Conservation (phyloP, 2,329 filamentous ascomycete genomes). For the Fusarium circinatum region DNA sequence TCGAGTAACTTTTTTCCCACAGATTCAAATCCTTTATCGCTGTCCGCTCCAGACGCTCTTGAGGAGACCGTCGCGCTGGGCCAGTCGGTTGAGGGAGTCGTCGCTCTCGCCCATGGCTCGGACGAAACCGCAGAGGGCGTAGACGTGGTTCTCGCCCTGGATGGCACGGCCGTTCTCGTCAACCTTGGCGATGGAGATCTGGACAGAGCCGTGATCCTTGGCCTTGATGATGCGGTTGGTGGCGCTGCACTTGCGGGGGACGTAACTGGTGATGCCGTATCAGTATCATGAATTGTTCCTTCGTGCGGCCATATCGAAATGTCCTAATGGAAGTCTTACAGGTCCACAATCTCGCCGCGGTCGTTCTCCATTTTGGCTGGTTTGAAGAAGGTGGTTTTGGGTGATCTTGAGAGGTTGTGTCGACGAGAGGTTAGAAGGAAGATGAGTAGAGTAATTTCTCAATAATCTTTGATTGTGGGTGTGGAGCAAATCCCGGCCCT, state of each 20-base stretch:
- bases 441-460: slow-evolving; percentile 26
- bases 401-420: slow-evolving; percentile 46
- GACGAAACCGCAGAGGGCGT: slow-evolving; percentile 97
- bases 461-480: slow-evolving; percentile 40
- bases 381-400: slow-evolving; percentile 42
- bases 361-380: slow-evolving; percentile 97
- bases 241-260: slow-evolving; percentile 98
- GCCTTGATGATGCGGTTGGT: slow-evolving; percentile 99
- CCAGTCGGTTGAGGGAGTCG: slow-evolving; percentile 93
- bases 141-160: slow-evolving; percentile 96
- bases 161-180: slow-evolving; percentile 96
- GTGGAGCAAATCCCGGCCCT: slow-evolving; percentile 31
- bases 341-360: slow-evolving; percentile 99
- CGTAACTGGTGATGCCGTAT: slow-evolving; percentile 72
- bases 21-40: slow-evolving; percentile 59
- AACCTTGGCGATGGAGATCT: slow-evolving; percentile 97
- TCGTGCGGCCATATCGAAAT: slow-evolving; percentile 15
- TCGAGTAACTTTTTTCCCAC: slow-evolving; percentile 37
- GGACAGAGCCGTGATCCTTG: slow-evolving; percentile 99
- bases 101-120: slow-evolving; percentile 98
- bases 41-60: slow-evolving; percentile 94
- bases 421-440: slow-evolving; percentile 44
- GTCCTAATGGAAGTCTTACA: slow-evolving; percentile 69
- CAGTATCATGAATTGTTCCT: slow-evolving; percentile 42
- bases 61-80: slow-evolving; percentile 94